Percentiles rank a stretch among this genome's conserved stretches.
Evolutionary conservation across 768 basidiomycete genomes (phyloP).

Genomic region (Leucocoprinus birnbaumii): DNA sequence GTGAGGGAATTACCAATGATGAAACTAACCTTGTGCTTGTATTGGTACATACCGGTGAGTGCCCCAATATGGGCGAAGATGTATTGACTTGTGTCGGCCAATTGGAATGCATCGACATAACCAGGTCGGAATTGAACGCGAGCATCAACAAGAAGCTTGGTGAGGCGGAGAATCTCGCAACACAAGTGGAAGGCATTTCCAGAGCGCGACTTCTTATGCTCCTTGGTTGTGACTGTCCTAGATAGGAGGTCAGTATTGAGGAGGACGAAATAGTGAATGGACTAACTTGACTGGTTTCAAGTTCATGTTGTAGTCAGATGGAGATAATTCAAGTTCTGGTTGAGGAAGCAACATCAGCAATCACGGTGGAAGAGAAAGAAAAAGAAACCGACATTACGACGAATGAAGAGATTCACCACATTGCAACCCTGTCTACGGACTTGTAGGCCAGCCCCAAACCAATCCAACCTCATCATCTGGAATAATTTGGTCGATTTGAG

Average conservation of each 20-base stretch:
- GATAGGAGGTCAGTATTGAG: constrained; percentile 13
- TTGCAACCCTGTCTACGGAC: constrained; percentile 99
- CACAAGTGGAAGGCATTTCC: constrained; percentile 99
- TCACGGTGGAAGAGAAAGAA: too few species aligned
- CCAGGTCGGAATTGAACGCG: constrained; percentile 98
- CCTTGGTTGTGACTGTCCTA: constrained; percentile 97
- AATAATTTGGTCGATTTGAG: constrained; percentile 99
- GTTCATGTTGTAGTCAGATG: constrained; percentile 99
- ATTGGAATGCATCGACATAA: constrained; percentile 98
- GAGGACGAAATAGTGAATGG: neutral
- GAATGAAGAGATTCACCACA: constrained; percentile 98
- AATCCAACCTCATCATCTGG: constrained; percentile 96
- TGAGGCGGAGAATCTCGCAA: constrained; percentile 95
- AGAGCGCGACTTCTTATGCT: constrained; percentile 99
- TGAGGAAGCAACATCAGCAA: too few species aligned
- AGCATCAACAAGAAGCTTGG: constrained; percentile 97
- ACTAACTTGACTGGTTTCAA: constrained; percentile 88
- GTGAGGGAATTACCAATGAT: neutral
- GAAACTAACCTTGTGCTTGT: constrained; percentile 89
- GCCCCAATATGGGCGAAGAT: constrained; percentile 98
- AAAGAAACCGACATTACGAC: constrained; percentile 99
- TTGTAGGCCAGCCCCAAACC: constrained; percentile 98
- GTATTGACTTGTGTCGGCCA: constrained; percentile 97
- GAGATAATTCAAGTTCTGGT: constrained; percentile 84
- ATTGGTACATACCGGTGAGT: constrained; percentile 98